These are phyloP conservation scores for Lentinula sp. DNA, from an alignment of 768 basidiomycete species.

Conservation along the genomic window DNA sequence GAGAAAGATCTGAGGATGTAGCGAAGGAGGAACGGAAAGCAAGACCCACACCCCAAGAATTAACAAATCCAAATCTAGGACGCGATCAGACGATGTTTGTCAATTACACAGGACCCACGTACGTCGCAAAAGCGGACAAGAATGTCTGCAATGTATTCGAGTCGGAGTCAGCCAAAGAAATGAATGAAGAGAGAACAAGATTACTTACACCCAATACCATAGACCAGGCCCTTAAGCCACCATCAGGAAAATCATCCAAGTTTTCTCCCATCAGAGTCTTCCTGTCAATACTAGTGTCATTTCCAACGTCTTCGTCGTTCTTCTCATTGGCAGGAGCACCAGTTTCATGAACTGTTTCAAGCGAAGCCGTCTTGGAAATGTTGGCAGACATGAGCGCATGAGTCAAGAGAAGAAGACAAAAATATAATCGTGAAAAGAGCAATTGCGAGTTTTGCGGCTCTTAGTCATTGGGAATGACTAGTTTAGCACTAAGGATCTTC, in stretches of 20 bases:
- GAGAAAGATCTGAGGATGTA: neutral
- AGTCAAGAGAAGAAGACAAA: too few species aligned
- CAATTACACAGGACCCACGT: neutral
- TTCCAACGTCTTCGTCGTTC: neutral
- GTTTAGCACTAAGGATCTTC: too few species aligned
- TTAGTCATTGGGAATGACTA: neutral
- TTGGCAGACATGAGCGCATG: neutral
- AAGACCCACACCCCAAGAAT: constrained; percentile 37
- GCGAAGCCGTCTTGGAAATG: neutral
- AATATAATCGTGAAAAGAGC: too few species aligned
- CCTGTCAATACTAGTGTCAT: neutral
- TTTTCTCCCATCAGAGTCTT: neutral
- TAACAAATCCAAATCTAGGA: constrained; percentile 37
- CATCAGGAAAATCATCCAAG: constrained; percentile 25
- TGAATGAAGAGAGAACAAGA: neutral
- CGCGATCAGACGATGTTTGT: neutral
- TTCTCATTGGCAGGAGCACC: neutral
- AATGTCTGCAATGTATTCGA: neutral
- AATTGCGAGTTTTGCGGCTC: neutral
- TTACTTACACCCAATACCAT: constrained; percentile 27
- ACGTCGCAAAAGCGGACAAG: neutral
- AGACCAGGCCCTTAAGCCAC: constrained; percentile 33
- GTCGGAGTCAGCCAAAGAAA: neutral
- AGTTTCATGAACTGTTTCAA: neutral
- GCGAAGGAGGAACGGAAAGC: neutral